These are phyloP conservation scores for Mytilinidion resinicola DNA, from an alignment of 495 filamentous ascomycete species.

Conservation along the genomic window DNA sequence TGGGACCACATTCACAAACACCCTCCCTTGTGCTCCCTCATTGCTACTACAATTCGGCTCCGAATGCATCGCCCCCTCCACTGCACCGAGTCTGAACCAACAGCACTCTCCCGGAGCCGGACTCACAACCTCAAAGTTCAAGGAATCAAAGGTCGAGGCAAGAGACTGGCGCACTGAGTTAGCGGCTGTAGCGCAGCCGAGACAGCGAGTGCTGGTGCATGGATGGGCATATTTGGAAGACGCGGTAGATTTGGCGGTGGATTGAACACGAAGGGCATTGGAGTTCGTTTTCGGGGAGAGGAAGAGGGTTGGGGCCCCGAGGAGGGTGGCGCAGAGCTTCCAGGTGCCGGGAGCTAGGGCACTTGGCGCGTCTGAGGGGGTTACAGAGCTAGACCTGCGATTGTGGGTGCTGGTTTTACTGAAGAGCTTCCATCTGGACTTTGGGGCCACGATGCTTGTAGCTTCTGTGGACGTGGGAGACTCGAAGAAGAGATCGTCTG, in stretches of 20 bases:
- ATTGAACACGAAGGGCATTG: neutral
- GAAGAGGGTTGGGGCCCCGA: constrained; percentile 12
- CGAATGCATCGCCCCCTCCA: constrained; percentile 29
- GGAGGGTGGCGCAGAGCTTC: constrained; percentile 16
- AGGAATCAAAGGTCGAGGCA: constrained; percentile 22
- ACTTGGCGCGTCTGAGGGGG: neutral
- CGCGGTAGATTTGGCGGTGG: neutral
- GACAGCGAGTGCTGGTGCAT: constrained; percentile 6
- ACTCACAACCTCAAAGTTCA: constrained; percentile 29
- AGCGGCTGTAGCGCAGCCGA: constrained; percentile 10
- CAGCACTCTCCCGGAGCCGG: constrained; percentile 35
- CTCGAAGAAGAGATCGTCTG: constrained; percentile 40
- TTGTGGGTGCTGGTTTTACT: neutral
- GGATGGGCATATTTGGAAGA: constrained; percentile 2
- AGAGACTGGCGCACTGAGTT: constrained; percentile 10
- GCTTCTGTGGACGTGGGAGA: constrained; percentile 37
- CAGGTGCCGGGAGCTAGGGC: constrained; percentile 3
- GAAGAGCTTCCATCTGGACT: neutral
- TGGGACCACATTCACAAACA: constrained; percentile 30
- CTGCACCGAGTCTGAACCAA: constrained; percentile 43
- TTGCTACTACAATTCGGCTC: constrained; percentile 1
- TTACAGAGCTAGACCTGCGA: neutral
- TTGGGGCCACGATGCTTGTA: neutral
- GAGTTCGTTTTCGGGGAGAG: neutral
- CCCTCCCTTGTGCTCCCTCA: neutral